A percentile compares a stretch with the other conserved stretches of the same genome.
phyloP scores from a whole-genome alignment of 2,329 filamentous ascomycete genomes.

The Ophiostoma populinum region DNA sequence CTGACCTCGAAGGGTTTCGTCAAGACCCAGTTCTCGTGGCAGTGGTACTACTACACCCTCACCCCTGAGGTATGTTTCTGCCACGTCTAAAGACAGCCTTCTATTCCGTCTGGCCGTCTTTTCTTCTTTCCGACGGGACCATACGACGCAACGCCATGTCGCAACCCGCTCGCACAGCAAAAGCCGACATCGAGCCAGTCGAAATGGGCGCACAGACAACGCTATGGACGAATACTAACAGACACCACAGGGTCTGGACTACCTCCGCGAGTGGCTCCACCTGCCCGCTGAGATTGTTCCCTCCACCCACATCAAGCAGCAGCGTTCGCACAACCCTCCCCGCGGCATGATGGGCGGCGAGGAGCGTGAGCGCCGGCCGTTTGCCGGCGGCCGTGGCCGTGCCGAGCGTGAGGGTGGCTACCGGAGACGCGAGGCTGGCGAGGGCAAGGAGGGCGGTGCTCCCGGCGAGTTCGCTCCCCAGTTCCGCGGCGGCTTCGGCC shows the following conservation, averaged over 20 bases:
- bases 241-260: constrained; percentile 80
- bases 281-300: constrained; percentile 98
- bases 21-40: constrained; percentile 99
- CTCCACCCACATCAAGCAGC: constrained; percentile 99
- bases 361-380: constrained; percentile 65
- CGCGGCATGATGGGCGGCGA: constrained; percentile 94
- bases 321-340: constrained; percentile 94
- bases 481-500: constrained; percentile 83
- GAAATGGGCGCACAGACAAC: no score
- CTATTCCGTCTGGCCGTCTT: no score
- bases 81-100: no score
- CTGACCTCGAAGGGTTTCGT: constrained; percentile 91
- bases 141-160: not conserved
- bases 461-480: constrained; percentile 82
- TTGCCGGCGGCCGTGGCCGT: constrained; percentile 61
- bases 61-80: constrained; percentile 13
- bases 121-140: no score
- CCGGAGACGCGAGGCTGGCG: constrained; percentile 73
- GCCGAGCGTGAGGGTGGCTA: constrained; percentile 75
- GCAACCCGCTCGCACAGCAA: no score
- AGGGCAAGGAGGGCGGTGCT: constrained; percentile 81
- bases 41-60: constrained; percentile 99
- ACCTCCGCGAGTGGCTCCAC: constrained; percentile 99
- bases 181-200: no score
- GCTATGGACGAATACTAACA: not conserved